These are phyloP conservation scores for Gloeophyllum trabeum DNA, from an alignment of 768 basidiomycete genomes.

Conservation along the genomic window DNA sequence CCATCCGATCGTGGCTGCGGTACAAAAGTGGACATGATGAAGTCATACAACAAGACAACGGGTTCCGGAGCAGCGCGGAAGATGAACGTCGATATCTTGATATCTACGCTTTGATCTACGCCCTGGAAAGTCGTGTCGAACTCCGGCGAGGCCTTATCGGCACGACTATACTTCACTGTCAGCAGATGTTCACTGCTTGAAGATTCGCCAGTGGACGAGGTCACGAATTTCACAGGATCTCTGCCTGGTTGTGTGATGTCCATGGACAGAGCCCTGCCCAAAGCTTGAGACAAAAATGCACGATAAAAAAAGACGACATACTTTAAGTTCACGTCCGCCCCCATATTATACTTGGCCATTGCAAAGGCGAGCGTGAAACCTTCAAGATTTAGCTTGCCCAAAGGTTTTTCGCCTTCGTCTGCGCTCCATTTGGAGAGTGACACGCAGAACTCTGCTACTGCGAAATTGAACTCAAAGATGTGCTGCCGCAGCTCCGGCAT, in stretches of 20 bases:
- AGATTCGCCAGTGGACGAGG: conserved; percentile 36
- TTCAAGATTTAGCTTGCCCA: conserved; percentile 74
- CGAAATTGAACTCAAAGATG: conserved; percentile 78
- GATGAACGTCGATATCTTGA: conserved; percentile 83
- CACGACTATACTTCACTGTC: conserved; percentile 65
- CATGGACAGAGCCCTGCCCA: conserved; percentile 60
- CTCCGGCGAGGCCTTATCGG: conserved; percentile 79
- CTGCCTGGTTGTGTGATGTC: conserved; percentile 48
- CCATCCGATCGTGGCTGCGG: conserved; percentile 27
- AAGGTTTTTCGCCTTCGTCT: conserved; percentile 52
- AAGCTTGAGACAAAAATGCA: conserved; percentile 6
- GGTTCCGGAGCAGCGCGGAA: conserved; percentile 86
- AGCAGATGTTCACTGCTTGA: conserved; percentile 55
- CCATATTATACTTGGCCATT: conserved; percentile 77
- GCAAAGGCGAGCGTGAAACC: conserved; percentile 68
- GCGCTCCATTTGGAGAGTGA: conserved; percentile 61
- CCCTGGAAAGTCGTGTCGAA: conserved; percentile 71
- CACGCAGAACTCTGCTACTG: conserved; percentile 73
- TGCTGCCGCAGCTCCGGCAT: conserved; percentile 38
- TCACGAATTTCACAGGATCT: conserved; percentile 50
- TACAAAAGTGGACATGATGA: conserved; percentile 95
- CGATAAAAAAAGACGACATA: conserved; percentile 17
- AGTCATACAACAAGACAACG: conserved; percentile 85
- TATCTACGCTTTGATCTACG: conserved; percentile 80
- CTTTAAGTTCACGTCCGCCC: conserved; percentile 74